A percentile compares a stretch with the other conserved stretches of the same genome.
These are phyloP conservation scores for Plantago coronopus DNA, from an alignment of 305 asterid species.

Conservation along the genomic window DNA sequence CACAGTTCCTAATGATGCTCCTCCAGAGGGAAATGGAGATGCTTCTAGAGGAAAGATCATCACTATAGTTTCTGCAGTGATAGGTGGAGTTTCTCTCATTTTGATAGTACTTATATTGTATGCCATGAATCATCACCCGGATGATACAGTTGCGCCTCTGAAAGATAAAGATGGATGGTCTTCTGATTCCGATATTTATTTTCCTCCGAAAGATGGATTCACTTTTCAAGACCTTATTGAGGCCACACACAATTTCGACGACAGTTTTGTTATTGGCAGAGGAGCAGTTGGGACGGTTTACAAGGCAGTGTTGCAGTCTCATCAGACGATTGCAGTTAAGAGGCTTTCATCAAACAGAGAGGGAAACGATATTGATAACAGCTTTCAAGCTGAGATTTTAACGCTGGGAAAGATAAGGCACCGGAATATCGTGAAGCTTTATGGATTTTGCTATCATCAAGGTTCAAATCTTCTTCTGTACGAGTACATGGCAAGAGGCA, in stretches of 20 bases:
- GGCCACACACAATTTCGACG: constrained; percentile 77
- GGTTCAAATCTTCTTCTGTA: constrained; percentile 83
- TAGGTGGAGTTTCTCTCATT: constrained; percentile 84
- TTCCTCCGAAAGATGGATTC: constrained; percentile 90
- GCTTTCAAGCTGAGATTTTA: constrained; percentile 76
- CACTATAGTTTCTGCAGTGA: constrained; percentile 51
- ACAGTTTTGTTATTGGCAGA: constrained; percentile 58
- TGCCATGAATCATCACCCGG: constrained; percentile 54
- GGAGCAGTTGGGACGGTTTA: constrained; percentile 93
- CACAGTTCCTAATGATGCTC: constrained; percentile 21
- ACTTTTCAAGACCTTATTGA: constrained; percentile 76
- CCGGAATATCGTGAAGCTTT: constrained; percentile 86
- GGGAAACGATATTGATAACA: constrained; percentile 60
- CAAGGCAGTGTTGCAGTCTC: constrained; percentile 67
- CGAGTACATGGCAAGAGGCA: constrained; percentile 86
- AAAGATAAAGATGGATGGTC: constrained; percentile 45
- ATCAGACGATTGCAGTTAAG: constrained; percentile 72
- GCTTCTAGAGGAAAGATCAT: constrained; percentile 56
- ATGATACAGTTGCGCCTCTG: constrained; percentile 26
- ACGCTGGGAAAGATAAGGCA: constrained; percentile 93
- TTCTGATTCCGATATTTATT: constrained; percentile 64
- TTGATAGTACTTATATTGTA: constrained; percentile 55
- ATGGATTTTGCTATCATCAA: constrained; percentile 82
- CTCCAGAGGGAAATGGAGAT: constrained; percentile 19
- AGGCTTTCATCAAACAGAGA: constrained; percentile 78